A percentile compares a stretch with the other conserved stretches of the same genome.
Conservation (phyloP, 208 protist species). For the Trypanosoma vivax region DNA sequence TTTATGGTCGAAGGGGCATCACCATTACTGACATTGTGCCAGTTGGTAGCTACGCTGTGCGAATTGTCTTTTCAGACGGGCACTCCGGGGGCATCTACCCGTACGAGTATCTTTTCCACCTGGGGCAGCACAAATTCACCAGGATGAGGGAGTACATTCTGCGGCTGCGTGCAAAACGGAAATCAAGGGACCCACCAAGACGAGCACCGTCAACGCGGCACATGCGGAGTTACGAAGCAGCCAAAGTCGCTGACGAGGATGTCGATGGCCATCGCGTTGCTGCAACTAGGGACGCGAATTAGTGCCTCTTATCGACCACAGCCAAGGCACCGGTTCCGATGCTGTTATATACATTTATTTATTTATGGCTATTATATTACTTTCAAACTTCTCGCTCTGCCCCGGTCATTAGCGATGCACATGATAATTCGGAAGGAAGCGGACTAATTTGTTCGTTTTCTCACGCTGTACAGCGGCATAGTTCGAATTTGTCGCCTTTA, state of each 20-base stretch:
- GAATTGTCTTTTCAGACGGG: conserved; percentile 79
- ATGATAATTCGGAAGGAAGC: no score
- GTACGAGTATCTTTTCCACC: conserved; percentile 77
- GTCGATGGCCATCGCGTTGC: background rate
- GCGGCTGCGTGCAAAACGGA: conserved; percentile 37
- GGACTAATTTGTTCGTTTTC: no score
- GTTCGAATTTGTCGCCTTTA: no score
- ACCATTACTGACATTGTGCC: conserved; percentile 68
- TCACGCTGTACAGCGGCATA: no score
- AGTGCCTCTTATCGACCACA: background rate
- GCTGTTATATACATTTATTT: no score
- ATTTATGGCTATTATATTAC: no score
- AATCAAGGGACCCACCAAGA: conserved; percentile 60
- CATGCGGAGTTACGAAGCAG: background rate
- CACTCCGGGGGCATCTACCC: conserved; percentile 81
- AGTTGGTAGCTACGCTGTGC: conserved; percentile 81
- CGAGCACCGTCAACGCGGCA: conserved; percentile 32
- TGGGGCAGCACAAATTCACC: conserved; percentile 57
- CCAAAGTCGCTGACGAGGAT: background rate
- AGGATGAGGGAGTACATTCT: conserved; percentile 78
- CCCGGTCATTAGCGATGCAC: no score
- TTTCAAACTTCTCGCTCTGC: no score
- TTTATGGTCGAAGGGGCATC: conserved; percentile 78
- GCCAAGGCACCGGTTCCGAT: no score
- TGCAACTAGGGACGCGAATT: background rate